Conservation (phyloP, 306 rosid genomes). For the Glycine tomentella region DNA sequence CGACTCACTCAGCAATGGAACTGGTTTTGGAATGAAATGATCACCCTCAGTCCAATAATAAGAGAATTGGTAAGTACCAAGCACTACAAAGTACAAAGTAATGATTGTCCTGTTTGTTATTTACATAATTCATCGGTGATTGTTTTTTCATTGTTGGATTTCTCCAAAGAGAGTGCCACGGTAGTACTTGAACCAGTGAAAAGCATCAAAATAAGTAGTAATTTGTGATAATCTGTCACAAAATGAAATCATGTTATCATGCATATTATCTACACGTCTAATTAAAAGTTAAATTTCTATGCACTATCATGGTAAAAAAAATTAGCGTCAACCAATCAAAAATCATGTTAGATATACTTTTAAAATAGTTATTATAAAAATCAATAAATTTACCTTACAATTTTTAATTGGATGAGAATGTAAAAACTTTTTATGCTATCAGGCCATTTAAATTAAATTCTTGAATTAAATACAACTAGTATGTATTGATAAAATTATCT, state of each 20-base stretch:
- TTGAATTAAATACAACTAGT: neutral
- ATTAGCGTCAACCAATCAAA: too few relatives aligned
- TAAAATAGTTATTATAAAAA: too few relatives aligned
- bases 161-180: neutral
- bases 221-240: neutral
- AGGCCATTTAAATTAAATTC: neutral
- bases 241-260: neutral
- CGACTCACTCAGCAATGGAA: conserved; percentile 43
- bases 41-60: conserved; percentile 19
- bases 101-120: neutral
- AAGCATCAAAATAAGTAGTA: neutral
- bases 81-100: neutral
- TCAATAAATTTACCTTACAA: too few relatives aligned
- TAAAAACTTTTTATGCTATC: neutral
- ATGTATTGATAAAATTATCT: too few relatives aligned
- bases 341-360: too few relatives aligned
- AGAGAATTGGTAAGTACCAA: conserved; percentile 37
- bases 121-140: neutral
- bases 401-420: too few relatives aligned
- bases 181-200: neutral
- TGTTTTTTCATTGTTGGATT: neutral
- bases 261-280: too few relatives aligned
- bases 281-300: too few relatives aligned
- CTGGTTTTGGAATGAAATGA: conserved; percentile 50
- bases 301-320: too few relatives aligned